phyloP scores from a whole-genome alignment of 108 stramenopile species.

The Cyclotella cryptica region DNA sequence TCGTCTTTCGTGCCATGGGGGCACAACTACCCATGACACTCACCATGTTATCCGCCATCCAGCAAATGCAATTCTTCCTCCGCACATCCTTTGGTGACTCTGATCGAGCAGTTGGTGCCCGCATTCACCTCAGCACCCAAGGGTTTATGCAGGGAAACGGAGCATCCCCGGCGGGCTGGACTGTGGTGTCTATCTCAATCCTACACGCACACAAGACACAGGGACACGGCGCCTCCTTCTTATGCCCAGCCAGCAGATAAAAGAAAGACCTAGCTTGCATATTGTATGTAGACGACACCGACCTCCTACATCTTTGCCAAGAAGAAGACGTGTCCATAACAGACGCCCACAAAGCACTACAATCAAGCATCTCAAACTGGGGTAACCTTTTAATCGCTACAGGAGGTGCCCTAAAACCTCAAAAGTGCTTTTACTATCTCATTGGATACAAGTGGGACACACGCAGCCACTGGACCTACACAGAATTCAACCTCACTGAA shows the following conservation, averaged over 20 bases:
- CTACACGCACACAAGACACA: constrained; percentile 7
- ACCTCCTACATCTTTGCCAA: constrained; percentile 11
- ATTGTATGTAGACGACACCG: constrained; percentile 12
- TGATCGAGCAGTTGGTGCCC: background rate
- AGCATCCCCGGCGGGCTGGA: background rate
- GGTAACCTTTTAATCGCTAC: background rate
- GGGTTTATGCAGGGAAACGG: constrained; percentile 19
- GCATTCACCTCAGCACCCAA: constrained; percentile 15
- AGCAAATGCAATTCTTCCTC: constrained; percentile 23
- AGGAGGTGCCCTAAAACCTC: no score
- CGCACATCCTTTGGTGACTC: constrained; percentile 20
- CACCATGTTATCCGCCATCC: constrained; percentile 16
- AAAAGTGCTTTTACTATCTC: constrained; percentile 7
- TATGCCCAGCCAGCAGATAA: background rate
- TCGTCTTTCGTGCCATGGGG: constrained; percentile 16
- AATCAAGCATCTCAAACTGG: constrained; percentile 12
- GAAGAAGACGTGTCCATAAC: background rate
- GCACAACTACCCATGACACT: background rate
- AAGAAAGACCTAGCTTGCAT: background rate
- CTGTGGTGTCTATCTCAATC: constrained; percentile 17
- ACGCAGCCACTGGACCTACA: constrained; percentile 8
- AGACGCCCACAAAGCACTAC: background rate
- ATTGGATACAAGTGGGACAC: background rate
- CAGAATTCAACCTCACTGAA: background rate
- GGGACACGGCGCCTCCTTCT: constrained; percentile 17